phyloP scores from a whole-genome alignment of 2,329 filamentous ascomycete genomes.

The Diplodia corticola region DNA sequence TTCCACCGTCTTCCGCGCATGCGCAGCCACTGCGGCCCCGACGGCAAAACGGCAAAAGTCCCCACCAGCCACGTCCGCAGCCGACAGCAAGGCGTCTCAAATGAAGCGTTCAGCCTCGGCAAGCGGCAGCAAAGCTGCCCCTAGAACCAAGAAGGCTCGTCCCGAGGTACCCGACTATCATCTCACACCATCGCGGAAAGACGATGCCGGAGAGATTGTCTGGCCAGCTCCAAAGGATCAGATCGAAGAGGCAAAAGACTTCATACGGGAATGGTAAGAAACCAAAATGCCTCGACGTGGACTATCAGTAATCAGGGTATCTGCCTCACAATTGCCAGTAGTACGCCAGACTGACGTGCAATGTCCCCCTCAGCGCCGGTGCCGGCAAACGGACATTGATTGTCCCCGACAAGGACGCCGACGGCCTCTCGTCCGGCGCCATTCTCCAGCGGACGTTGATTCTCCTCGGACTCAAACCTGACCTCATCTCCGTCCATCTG shows the following conservation, averaged over 20 bases:
- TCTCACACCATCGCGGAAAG: conserved; percentile 14
- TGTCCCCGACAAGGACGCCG: conserved; percentile 68
- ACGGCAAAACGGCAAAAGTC: background rate
- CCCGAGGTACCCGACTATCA: conserved; percentile 14
- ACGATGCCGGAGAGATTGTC: conserved; percentile 20
- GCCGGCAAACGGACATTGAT: conserved; percentile 58
- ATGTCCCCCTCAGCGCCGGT: conserved; percentile 46
- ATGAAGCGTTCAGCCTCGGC: conserved; percentile 12
- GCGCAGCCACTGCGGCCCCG: background rate
- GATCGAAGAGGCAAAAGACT: conserved; percentile 56
- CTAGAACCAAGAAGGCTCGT: conserved; percentile 20
- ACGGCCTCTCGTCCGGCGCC: conserved; percentile 64
- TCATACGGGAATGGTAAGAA: conserved; percentile 60
- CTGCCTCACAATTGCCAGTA: background rate
- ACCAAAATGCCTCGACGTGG: background rate
- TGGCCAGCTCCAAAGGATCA: conserved; percentile 63
- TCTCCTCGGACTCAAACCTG: conserved; percentile 56
- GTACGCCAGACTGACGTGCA: background rate
- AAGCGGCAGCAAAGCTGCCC: background rate
- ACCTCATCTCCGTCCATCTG: conserved; percentile 59
- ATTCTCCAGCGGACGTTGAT: conserved; percentile 63
- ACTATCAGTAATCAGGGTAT: background rate
- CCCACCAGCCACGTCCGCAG: background rate
- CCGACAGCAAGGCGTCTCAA: background rate
- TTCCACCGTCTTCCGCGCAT: background rate